Evolutionary conservation across 208 protist genomes (phyloP), one percentile per base, ranked within the genome.

Genomic region (Trypanosoma congolense): DNA sequence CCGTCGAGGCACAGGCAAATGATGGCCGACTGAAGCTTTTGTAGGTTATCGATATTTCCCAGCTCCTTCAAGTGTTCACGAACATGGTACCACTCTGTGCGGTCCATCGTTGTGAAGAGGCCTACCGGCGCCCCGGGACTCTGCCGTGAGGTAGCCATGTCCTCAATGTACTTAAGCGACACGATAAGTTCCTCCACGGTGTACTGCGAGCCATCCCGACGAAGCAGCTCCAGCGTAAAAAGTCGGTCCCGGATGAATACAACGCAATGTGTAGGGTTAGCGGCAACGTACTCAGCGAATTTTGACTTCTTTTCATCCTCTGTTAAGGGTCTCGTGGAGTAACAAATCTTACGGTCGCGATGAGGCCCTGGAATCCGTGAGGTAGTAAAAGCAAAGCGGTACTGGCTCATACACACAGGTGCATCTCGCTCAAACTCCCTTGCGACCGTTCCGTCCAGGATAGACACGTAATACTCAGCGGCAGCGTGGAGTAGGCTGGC

Each of bases 361-460:
- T 65, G 31, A 18, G 65, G 33, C 19, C 70, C 68, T 14, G 73
- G 73, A 49, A 80, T 45, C 31, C 73, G 65, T 21, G 73, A 56
- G 9, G 67, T 56, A n/a, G 47, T 2, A 65, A 80, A 80, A 21
- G 75, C 59, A 47, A 66, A 54, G 9, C 55, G 45, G 29, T 73
- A 73, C 46, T 80, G 73, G 44, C 49, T 63, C 70, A 80, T 78
- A 47, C 70, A 75, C 1, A 80, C 63, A 26, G 73, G 73, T 38
- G 38, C 31, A 29, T 54, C 44, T 16, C 73, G 43, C 33, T 78
- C 70, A 38, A 56, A 63, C 21, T 80, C 73, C 6, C 52, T 65
- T 21, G 2, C 47, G 2, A 76, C 51, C 2, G 41, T 72, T 28
- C 67, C 63, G 28, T 49, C 18, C 22, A 57, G 31, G 40, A 77